Conservation (phyloP, 441 rosid genomes). For the Eugenia klotzschiana region DNA sequence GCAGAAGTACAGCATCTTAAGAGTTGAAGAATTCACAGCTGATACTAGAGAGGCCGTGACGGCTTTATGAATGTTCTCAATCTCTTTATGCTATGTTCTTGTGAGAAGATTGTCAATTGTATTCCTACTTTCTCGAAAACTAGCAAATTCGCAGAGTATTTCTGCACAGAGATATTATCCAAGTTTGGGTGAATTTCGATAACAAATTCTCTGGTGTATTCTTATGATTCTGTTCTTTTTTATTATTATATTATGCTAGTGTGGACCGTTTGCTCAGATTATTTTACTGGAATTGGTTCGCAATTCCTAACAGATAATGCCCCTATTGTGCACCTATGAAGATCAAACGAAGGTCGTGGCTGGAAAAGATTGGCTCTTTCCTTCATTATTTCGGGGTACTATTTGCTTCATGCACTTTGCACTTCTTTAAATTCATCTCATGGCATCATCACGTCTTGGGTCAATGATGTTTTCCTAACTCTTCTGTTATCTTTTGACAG, state of each 20-base stretch:
- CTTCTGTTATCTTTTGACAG: not conserved
- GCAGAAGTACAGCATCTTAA: not conserved
- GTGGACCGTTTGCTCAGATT: rapidly evolving
- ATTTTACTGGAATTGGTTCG: rapidly evolving
- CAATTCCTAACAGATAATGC: not conserved
- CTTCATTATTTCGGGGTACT: not conserved
- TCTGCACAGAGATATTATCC: no score
- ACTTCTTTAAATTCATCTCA: not conserved
- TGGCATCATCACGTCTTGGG: not conserved
- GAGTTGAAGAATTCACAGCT: not conserved
- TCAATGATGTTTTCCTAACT: not conserved
- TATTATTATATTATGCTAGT: not conserved
- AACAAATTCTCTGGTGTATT: rapidly evolving
- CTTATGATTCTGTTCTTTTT: not conserved
- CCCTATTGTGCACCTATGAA: not conserved
- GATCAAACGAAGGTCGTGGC: not conserved
- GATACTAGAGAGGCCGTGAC: not conserved
- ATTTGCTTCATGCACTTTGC: not conserved
- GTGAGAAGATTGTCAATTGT: no score
- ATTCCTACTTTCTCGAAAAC: no score
- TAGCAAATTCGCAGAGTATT: no score
- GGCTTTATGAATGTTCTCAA: no score
- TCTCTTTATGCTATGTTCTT: no score
- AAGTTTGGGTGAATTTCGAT: not conserved
- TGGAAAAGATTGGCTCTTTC: not conserved